Evolutionary conservation across 1,284 basidiomycete genomes (phyloP), one percentile per base, ranked within the genome.

Genomic region (Malassezia arunalokei): DNA sequence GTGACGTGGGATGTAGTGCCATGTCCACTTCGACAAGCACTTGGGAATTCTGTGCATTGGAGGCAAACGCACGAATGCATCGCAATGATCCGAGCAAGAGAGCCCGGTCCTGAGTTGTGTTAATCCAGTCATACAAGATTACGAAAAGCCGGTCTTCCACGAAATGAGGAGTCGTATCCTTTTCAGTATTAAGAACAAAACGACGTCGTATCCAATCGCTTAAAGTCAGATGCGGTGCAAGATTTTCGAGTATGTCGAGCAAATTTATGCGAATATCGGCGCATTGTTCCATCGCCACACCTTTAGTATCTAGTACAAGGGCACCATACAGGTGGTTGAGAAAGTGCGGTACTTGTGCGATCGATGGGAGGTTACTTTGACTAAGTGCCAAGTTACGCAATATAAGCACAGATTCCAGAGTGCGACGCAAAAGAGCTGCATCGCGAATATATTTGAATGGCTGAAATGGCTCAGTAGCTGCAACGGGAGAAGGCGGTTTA

Each of bases 171-270:
- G 20, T 24, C 8, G n/a, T 9, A 38, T 27, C 43, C 12, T 15
- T 31, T 11, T n/a, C 37, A 29, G 12, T 24, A 24, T 28, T 17
- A 20, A 38, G 44, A 14, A 47, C 44, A 27, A 38, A 47, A 14
- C 29, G 17, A n/a, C 38, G 33, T 35, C 44, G 47, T 39, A 60
- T 60, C 28, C 66, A 58, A 17, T 62, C 59, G 38, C 57, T 58
- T 9, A 68, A 35, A 3, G 50, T 28, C 8, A 66, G 39, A 28
- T 42, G 58, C 6, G 51, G 38, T 7, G 62, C 57, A 7, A 67
- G 41, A 2, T 55, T 46, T 37, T 71, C 68, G 42, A 69, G 60
- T 6, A 71, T 55, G 41, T 69, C 68, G 33, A 71, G 61, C 42
- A 64, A 54, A 48, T 71, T 59, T 17, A 61, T 49, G n/a, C 61